Evolutionary conservation across 129 eudicot species (phyloP).

Genomic region (Artemisia argyi): DNA sequence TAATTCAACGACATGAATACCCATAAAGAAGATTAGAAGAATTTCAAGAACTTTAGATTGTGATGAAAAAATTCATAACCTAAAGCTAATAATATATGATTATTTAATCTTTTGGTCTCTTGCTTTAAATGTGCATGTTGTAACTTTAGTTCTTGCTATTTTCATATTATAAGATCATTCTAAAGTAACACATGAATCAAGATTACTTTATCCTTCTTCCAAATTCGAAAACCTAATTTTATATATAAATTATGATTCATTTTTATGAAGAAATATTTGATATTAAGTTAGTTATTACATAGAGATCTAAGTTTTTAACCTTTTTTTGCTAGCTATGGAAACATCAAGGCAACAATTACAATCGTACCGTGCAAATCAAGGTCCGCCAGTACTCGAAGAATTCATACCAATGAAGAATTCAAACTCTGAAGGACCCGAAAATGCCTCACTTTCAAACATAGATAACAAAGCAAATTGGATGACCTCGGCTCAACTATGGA

Average conservation of each 20-base stretch:
- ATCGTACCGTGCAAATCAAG: constrained; percentile 48
- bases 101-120: constrained; percentile 24
- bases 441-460: constrained; percentile 27
- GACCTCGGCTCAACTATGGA: constrained; percentile 93
- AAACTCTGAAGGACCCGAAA: constrained; percentile 42
- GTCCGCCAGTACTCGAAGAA: constrained; percentile 74
- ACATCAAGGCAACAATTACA: constrained; percentile 85
- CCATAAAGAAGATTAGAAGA: background rate
- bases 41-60: background rate
- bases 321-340: constrained; percentile 70
- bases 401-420: constrained; percentile 76
- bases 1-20: background rate
- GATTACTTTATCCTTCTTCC: constrained; percentile 10
- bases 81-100: constrained; percentile 20
- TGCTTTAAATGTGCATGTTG: constrained; percentile 39
- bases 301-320: background rate
- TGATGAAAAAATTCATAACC: constrained; percentile 15
- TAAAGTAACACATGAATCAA: constrained; percentile 33
- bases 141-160: constrained; percentile 22
- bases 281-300: background rate
- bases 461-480: constrained; percentile 90
- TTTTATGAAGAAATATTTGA: background rate
- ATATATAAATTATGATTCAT: constrained; percentile 4
- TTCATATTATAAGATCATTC: constrained; percentile 23
- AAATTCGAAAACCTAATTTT: constrained; percentile 15